Conservation (phyloP, 345 rosid species). For the Ceriops decandra region DNA sequence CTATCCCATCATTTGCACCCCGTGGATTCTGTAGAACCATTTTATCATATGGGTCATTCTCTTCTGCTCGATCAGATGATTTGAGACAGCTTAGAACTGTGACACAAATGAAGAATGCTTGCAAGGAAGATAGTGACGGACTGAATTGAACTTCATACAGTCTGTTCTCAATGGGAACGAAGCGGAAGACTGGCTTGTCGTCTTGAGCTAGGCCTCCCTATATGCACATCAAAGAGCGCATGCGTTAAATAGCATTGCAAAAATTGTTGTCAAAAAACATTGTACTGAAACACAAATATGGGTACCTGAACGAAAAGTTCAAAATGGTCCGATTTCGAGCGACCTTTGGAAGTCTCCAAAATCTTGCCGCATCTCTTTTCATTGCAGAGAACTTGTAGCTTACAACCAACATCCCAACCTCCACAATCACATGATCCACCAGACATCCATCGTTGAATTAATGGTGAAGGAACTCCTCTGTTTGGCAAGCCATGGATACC, state of each 20-base stretch:
- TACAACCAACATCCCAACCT: constrained; percentile 96
- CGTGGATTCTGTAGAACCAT: constrained; percentile 23
- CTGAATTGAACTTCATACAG: constrained; percentile 62
- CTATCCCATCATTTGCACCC: constrained; percentile 17
- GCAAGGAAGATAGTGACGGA: constrained; percentile 51
- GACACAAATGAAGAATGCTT: constrained; percentile 68
- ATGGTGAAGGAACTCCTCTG: constrained; percentile 56
- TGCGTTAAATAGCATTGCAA: background rate
- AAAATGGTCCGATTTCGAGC: constrained; percentile 29
- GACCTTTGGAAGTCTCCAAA: constrained; percentile 21
- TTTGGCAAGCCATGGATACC: constrained; percentile 69
- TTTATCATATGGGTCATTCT: constrained; percentile 8
- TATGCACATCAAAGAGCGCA: constrained; percentile 1
- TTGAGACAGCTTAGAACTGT: constrained; percentile 43
- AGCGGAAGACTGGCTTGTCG: constrained; percentile 45
- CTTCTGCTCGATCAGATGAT: constrained; percentile 32
- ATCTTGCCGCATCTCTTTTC: constrained; percentile 20
- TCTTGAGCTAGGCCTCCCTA: constrained; percentile 38
- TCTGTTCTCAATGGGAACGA: constrained; percentile 49
- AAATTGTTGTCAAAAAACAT: background rate
- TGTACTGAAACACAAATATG: background rate
- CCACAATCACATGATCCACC: constrained; percentile 92
- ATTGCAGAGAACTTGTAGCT: constrained; percentile 46
- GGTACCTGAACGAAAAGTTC: constrained; percentile 61
- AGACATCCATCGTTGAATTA: constrained; percentile 67